Evolutionary conservation across 1,139 yeast genomes (phyloP), one percentile per base, ranked within the genome.

Genomic region (Diutina siamensis): DNA sequence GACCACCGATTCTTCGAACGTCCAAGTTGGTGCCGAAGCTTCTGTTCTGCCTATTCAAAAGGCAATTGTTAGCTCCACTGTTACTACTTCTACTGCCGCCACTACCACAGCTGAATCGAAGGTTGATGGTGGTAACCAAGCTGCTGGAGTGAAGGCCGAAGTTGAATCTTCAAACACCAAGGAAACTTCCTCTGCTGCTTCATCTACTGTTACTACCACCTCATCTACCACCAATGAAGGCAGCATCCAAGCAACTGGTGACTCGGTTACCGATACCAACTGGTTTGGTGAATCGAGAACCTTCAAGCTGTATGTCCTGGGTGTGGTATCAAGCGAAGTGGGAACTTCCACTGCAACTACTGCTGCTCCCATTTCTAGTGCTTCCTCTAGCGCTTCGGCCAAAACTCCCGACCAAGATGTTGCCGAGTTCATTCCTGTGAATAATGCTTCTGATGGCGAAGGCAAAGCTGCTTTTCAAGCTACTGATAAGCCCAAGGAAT

Each of bases 211-310:
- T 25, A 25, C 28, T 10, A 25, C 28, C 10, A 10, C 5, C 5
- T 5, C 28, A 10, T 5, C 28, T 25, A 7, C 28, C 10, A 7
- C 28, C 28, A 5, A 25, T 7, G 28, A 5, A 10, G 28, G 28
- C n/a, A n/a, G n/a, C n/a, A n/a, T n/a, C n/a, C n/a, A n/a, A n/a
- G n/a, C n/a, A n/a, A n/a, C n/a, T 25, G 38, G 21, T 19, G 38
- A 35, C n/a, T 10, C 20, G 22, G 9, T 8, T 18, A 2, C 12
- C 20, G 38, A 35, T 12, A 35, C 38, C 10, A 35, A 35, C 38
- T 35, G 38, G 38, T 35, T 35, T n/a, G 38, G 38, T 19, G 38
- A 35, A 35, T 9, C 38, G 3, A 35, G 38, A 35, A 35, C 38
- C 5, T 35, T 18, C 18, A 19, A 15, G 22, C 4, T 9, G 9